Evolutionary conservation across 1,139 yeast species (phyloP).

Genomic region (Yamadazyma diospyri): DNA sequence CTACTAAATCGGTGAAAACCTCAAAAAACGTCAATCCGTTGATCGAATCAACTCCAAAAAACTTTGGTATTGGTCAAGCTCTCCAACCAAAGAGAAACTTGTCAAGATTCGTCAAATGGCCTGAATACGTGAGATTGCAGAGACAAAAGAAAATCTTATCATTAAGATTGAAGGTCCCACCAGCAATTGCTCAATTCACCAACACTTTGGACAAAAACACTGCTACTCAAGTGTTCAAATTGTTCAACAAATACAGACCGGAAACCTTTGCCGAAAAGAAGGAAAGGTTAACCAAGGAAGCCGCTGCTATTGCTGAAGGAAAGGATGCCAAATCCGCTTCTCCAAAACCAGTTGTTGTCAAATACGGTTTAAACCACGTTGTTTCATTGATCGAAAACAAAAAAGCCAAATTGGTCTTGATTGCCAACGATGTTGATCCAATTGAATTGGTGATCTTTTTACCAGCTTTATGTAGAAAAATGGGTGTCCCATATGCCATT

Average conservation of each 20-base stretch:
- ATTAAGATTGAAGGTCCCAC: conserved; percentile 97
- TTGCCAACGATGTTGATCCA: conserved; percentile 98
- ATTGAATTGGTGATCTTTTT: conserved; percentile 93
- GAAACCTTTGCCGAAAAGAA: conserved; percentile 96
- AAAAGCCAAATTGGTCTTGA: conserved; percentile 94
- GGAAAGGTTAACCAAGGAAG: conserved; percentile 98
- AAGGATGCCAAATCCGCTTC: conserved; percentile 93
- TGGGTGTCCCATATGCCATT: conserved; percentile 99
- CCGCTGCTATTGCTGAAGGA: conserved; percentile 98
- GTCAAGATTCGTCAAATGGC: conserved; percentile 94
- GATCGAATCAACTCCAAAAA: conserved; percentile 38
- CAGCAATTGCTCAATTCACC: conserved; percentile 95
- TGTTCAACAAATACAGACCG: conserved; percentile 98
- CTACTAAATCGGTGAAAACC: conserved; percentile 31
- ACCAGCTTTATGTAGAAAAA: conserved; percentile 98
- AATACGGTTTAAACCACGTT: conserved; percentile 98
- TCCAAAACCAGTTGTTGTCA: conserved; percentile 92
- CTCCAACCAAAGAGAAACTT: conserved; percentile 49
- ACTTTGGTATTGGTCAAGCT: conserved; percentile 42
- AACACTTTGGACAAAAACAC: conserved; percentile 96
- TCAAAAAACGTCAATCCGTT: conserved; percentile 31
- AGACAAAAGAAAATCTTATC: conserved; percentile 96
- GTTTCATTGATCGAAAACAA: conserved; percentile 95
- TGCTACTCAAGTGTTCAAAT: conserved; percentile 93
- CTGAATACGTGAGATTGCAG: conserved; percentile 83